A percentile compares a stretch with the other conserved stretches of the same genome.
Conservation (phyloP, 2,329 filamentous ascomycete genomes). For the Lecanosticta acicola region DNA sequence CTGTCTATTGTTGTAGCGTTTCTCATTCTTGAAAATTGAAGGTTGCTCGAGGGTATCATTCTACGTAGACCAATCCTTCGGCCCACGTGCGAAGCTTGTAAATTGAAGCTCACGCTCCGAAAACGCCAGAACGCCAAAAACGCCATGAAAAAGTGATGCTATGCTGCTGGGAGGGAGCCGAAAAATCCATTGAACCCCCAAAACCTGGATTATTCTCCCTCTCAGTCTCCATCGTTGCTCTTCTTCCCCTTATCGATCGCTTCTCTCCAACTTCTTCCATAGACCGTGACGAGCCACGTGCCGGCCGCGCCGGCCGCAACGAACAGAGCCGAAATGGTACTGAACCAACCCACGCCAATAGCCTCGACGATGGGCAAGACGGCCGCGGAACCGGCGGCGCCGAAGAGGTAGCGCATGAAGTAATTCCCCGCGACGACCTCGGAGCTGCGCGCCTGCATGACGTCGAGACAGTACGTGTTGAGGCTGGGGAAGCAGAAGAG, state of each 20-base stretch:
- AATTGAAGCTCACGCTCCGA: neutral
- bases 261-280: slow-evolving; percentile 22
- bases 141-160: neutral
- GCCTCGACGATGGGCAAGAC: slow-evolving; percentile 67
- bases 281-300: slow-evolving; percentile 41
- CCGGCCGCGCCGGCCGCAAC: slow-evolving; percentile 42
- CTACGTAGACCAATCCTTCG: neutral
- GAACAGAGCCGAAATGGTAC: slow-evolving; percentile 60
- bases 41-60: neutral
- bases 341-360: slow-evolving; percentile 78
- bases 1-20: neutral
- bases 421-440: slow-evolving; percentile 75
- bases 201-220: no score
- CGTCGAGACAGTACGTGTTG: slow-evolving; percentile 69
- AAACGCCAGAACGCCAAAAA: slow-evolving; percentile 4
- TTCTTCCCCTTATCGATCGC: slow-evolving; percentile 17
- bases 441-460: slow-evolving; percentile 64
- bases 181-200: no score
- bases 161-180: no score
- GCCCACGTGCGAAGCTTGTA: neutral
- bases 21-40: neutral
- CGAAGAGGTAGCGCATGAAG: slow-evolving; percentile 69
- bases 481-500: slow-evolving; percentile 52
- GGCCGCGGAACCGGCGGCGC: slow-evolving; percentile 62
- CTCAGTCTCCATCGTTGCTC: slow-evolving; percentile 10